Evolutionary conservation across 495 filamentous ascomycete genomes (phyloP).

Genomic region (Copromyces sp.): DNA sequence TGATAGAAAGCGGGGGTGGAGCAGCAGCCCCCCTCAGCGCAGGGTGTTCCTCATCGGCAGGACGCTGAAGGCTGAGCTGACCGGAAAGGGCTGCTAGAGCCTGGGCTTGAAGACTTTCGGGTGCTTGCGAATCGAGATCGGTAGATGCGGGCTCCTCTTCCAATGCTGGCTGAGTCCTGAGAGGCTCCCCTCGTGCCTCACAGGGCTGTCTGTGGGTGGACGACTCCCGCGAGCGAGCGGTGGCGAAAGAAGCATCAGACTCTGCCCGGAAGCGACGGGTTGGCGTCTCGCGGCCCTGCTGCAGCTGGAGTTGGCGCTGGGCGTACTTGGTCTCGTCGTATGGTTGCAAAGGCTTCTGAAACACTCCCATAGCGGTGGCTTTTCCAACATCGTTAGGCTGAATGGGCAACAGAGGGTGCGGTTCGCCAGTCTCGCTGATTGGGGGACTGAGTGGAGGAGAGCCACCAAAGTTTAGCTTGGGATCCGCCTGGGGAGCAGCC

Average conservation of each 20-base stretch:
- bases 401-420: conserved; percentile 43
- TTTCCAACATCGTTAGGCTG: conserved; percentile 74
- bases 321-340: conserved; percentile 82
- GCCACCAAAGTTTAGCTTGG: conserved; percentile 36
- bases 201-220: conserved; percentile 14
- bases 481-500: conserved; percentile 23
- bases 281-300: conserved; percentile 51
- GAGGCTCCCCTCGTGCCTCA: conserved; percentile 10
- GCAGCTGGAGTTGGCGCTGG: conserved; percentile 69
- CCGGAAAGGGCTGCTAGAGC: conserved; percentile 9
- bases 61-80: conserved; percentile 26
- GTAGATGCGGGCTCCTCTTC: conserved; percentile 34
- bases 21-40: conserved; percentile 32
- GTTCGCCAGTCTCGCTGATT: conserved; percentile 56
- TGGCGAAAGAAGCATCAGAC: conserved; percentile 16
- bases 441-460: conserved; percentile 64
- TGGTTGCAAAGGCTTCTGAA: conserved; percentile 63
- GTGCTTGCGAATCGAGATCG: conserved; percentile 24
- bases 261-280: conserved; percentile 26
- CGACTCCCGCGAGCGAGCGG: conserved; percentile 24
- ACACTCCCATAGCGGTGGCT: conserved; percentile 74
- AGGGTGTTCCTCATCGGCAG: conserved; percentile 35
- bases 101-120: conserved; percentile 3
- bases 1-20: conserved; percentile 25
- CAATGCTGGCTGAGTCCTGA: conserved; percentile 7